Evolutionary conservation across 306 rosid genomes (phyloP), one percentile per base, ranked within the genome.

Genomic region (Vicia sativa): DNA sequence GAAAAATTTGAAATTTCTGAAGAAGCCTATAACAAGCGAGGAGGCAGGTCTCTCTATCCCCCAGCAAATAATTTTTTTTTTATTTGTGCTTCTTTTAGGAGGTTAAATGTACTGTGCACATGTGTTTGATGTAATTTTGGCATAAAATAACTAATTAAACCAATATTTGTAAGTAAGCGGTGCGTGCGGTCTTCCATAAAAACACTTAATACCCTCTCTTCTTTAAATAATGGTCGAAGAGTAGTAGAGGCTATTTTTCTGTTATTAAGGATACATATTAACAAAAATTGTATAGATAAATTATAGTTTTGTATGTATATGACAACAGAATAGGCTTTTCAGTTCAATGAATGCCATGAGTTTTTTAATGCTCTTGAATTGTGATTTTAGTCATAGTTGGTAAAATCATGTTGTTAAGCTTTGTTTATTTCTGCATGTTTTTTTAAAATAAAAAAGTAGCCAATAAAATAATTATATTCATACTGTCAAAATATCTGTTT

Each of bases 1-100:
- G 95, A 93, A 74, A 90, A 92, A 76, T 92, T 80, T 65, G 59
- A 80, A 23, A 90, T 92, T 69, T 89, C 98, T 1, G 93, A 92
- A 56, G 97, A 90, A 83, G 95, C 87, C 45, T 93, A 86, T 69
- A 77, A 71, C 38, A 88, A 90, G 74, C 95, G 84, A 57, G 86
- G 81, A 72, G 96, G 98, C 79, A 79, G 71, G 67, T 28, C 54
- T 13, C 19, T 19, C 42, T 46, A 14, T 35, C 52, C 10, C 14
- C 14, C 45, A 5, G 13, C n/a, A 2, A 6, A 21, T 11, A 35
- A 4, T 5, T 3, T 1, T 61, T 10, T 54, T n/a, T 13, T 49
- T 28, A 55, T 55, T 43, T 46, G 11, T 14, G 0, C 1, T 13
- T 45, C 21, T 12, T 60, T 39, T 62, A 35, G 9, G 44, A 56